These are phyloP conservation scores for Pholiota molesta DNA, from an alignment of 768 basidiomycete species.

Conservation along the genomic window DNA sequence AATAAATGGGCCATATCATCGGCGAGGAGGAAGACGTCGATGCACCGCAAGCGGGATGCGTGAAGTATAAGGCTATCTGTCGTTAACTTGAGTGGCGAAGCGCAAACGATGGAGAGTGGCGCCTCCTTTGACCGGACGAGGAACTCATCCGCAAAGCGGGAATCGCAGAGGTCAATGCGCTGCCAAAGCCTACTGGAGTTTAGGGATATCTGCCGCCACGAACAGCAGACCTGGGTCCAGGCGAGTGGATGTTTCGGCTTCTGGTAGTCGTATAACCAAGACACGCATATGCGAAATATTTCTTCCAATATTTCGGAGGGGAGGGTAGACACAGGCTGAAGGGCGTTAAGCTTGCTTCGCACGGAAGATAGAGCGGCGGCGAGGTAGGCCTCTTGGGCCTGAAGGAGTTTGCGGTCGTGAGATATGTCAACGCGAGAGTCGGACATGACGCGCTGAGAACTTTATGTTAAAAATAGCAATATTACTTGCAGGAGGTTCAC, in stretches of 20 bases:
- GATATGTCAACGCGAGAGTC: neutral
- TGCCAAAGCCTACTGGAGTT: slow-evolving; percentile 42
- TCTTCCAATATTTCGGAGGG: slow-evolving; percentile 44
- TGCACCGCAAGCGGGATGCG: slow-evolving; percentile 32
- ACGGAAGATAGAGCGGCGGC: slow-evolving; percentile 29
- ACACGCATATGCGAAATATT: slow-evolving; percentile 40
- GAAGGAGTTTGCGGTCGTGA: slow-evolving; percentile 18
- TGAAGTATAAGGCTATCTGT: slow-evolving; percentile 30
- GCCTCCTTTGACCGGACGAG: slow-evolving; percentile 36
- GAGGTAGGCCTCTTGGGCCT: slow-evolving; percentile 30
- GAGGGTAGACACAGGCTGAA: slow-evolving; percentile 33
- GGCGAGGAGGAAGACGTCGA: slow-evolving; percentile 40
- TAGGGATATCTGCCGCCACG: slow-evolving; percentile 39
- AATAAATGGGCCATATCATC: slow-evolving; percentile 37
- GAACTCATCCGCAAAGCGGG: slow-evolving; percentile 35
- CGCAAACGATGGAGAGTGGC: slow-evolving; percentile 37
- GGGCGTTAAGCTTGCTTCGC: slow-evolving; percentile 29
- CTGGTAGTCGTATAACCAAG: slow-evolving; percentile 34
- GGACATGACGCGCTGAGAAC: neutral
- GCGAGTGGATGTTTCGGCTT: slow-evolving; percentile 35
- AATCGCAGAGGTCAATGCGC: slow-evolving; percentile 39
- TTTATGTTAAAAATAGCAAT: neutral
- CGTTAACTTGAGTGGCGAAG: slow-evolving; percentile 29
- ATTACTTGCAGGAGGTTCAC: neutral
- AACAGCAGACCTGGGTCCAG: slow-evolving; percentile 44